Percentiles rank a stretch among this genome's conserved stretches.
Evolutionary conservation across 257 asterid genomes (phyloP).

Genomic region (Salvia hispanica): DNA sequence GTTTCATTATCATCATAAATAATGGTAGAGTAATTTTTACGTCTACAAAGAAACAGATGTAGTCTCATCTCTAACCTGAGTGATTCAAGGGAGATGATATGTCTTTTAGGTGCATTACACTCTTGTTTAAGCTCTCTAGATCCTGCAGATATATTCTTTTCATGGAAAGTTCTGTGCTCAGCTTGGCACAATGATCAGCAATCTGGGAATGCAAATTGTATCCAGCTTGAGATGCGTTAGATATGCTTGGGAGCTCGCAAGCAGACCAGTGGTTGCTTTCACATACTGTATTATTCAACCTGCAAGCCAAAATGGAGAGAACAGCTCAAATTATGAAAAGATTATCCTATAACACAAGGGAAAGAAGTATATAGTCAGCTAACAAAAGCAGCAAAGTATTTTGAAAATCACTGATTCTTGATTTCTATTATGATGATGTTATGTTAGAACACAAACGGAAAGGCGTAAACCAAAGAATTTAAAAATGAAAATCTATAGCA

Average conservation of each 20-base stretch:
- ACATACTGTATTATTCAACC: constrained; percentile 40
- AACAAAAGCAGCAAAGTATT: no score
- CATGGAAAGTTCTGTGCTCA: neutral
- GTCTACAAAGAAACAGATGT: neutral
- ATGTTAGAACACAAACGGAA: no score
- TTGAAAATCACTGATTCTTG: no score
- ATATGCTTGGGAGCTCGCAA: constrained; percentile 23
- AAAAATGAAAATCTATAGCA: no score
- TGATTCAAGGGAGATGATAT: constrained; percentile 16
- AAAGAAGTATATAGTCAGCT: neutral
- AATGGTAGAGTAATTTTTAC: neutral
- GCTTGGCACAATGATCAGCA: constrained; percentile 14
- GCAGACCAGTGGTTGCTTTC: constrained; percentile 47
- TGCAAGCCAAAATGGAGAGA: constrained; percentile 29
- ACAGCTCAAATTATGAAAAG: neutral
- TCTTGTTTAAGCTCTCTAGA: constrained; percentile 38
- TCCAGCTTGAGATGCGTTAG: constrained; percentile 30
- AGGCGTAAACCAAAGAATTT: no score
- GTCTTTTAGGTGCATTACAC: constrained; percentile 43
- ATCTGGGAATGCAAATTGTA: constrained; percentile 32
- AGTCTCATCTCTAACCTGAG: constrained; percentile 21
- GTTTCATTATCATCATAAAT: neutral
- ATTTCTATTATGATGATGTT: no score
- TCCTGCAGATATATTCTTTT: constrained; percentile 35
- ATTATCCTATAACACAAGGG: neutral